Conservation (phyloP, 495 filamentous ascomycete genomes). For the Podospora pseudopauciseta region DNA sequence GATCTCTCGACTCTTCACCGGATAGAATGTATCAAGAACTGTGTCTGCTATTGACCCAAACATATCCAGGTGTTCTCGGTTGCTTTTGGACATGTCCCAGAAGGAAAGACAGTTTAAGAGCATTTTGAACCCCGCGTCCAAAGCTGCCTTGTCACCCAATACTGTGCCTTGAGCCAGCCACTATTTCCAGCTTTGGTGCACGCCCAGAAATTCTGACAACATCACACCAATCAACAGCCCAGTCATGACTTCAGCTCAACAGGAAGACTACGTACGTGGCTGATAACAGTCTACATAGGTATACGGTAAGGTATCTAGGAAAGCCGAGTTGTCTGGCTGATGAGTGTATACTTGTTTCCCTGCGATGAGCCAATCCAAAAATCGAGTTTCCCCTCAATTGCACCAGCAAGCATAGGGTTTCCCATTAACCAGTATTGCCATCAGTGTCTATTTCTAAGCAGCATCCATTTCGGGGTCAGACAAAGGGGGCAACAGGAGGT, state of each 20-base stretch:
- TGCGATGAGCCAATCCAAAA: too few relatives aligned
- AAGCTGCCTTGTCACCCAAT: not conserved
- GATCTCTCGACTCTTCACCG: too few relatives aligned
- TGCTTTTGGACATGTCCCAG: not conserved
- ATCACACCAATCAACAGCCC: not conserved
- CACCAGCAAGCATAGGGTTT: too few relatives aligned
- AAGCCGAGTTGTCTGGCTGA: too few relatives aligned
- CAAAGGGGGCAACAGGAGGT: not conserved
- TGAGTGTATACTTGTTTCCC: too few relatives aligned
- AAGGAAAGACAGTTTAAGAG: not conserved
- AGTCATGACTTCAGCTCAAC: not conserved
- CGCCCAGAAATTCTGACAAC: not conserved
- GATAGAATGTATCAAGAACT: too few relatives aligned
- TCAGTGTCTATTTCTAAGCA: not conserved
- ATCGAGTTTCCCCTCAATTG: too few relatives aligned
- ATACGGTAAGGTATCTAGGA: too few relatives aligned
- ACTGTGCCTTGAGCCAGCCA: not conserved
- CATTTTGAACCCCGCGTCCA: not conserved
- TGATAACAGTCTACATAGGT: not conserved
- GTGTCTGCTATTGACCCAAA: too few relatives aligned
- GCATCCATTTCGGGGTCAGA: not conserved
- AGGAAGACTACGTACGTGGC: not conserved
- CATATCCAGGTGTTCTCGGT: not conserved
- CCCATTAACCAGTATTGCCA: not conserved
- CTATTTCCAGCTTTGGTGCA: not conserved